Evolutionary conservation across 345 rosid genomes (phyloP), one percentile per base, ranked within the genome.

Genomic region (Gossypium arboreum): DNA sequence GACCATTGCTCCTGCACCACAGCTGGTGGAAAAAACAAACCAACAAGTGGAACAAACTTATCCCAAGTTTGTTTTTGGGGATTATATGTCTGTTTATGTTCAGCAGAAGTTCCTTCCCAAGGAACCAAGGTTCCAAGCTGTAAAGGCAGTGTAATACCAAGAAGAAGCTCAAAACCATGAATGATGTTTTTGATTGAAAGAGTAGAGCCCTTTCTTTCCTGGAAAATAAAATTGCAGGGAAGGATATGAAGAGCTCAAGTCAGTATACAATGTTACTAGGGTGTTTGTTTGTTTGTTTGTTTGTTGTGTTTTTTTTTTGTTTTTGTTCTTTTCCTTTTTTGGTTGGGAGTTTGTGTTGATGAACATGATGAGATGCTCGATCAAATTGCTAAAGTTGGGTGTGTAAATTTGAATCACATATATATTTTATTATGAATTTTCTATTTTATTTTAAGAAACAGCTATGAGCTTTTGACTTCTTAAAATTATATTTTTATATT

Each of bases 111-210:
- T 90, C 79, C 90, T 80, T 27, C 83, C 97, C 0, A 94, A 94
- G 71, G 98, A 92, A 70, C 94, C 97, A 3, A 90, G 98, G 80
- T 92, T 94, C 81, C 86, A 83, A 80, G 92, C 97, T 41, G 87
- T 88, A 5, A 90, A 74, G 78, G 82, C 91, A 52, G 65, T 81
- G 74, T 89, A 47, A 17, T 51, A 41, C 52, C 29, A 29, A 55
- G 7, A 6, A 64, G n/a, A 48, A 51, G 17, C 10, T 24, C 18
- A 51, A 57, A 34, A 48, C 55, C 9, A 3, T 9, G 10, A 12
- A 47, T 17, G 7, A 18, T 58, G 18, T 7, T 47, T 9, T 27
- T 52, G 7, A 20, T 59, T 76, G 72, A 34, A 34, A 34, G 7
- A 34, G 41, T 5, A 34, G 64, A 39, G 74, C 77, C 75, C 77